Conservation (phyloP, 2,329 filamentous ascomycete genomes). For the Zymoseptoria passerinii region DNA sequence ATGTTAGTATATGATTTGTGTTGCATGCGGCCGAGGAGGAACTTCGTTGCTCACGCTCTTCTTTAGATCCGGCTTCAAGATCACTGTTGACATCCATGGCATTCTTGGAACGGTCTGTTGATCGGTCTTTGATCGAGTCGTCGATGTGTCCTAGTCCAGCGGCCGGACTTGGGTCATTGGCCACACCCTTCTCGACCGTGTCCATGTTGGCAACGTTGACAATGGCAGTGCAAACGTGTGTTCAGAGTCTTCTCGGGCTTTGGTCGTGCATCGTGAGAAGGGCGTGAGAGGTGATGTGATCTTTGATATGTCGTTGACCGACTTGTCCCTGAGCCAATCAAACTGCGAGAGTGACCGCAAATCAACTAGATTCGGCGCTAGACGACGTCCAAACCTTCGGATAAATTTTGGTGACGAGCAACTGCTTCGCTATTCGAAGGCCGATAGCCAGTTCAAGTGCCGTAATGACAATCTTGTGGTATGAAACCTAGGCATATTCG, state of each 20-base stretch:
- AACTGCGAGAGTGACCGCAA: background rate
- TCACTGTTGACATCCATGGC: background rate
- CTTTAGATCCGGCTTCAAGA: background rate
- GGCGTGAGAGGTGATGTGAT: background rate
- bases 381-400: background rate
- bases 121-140: background rate
- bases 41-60: background rate
- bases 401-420: background rate
- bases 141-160: slow-evolving; percentile 7
- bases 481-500: background rate
- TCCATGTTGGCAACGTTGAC: slow-evolving; percentile 10
- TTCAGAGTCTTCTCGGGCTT: background rate
- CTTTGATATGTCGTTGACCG: background rate
- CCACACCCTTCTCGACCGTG: slow-evolving; percentile 14
- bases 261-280: background rate
- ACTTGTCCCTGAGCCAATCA: background rate
- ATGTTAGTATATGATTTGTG: background rate
- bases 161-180: slow-evolving; percentile 8
- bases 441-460: background rate
- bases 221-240: background rate
- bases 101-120: background rate
- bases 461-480: background rate
- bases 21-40: background rate
- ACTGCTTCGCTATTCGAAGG: background rate
- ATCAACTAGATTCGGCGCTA: background rate